These are phyloP conservation scores for Cornus suecica DNA, from an alignment of 148 eudicot genomes.

Conservation along the genomic window DNA sequence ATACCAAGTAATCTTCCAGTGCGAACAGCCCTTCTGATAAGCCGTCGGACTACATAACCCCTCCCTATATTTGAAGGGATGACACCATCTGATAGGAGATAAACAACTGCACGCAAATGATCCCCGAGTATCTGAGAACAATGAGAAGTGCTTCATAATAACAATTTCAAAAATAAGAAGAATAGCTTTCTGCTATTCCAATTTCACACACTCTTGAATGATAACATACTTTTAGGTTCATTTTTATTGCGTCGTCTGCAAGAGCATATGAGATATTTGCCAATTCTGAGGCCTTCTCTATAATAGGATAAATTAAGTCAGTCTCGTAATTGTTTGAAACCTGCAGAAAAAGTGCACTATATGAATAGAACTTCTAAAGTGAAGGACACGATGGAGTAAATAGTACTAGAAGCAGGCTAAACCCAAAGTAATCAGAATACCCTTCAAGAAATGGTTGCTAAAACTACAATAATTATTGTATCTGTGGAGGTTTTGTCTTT, in stretches of 20 bases:
- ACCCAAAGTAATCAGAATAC: background rate
- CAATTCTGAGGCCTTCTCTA: constrained; percentile 80
- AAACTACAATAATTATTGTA: background rate
- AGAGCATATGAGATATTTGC: constrained; percentile 68
- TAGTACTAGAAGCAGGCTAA: background rate
- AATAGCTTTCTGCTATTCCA: background rate
- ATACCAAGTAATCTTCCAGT: constrained; percentile 86
- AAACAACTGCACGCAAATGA: constrained; percentile 91
- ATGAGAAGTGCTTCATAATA: background rate
- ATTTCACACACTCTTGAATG: constrained; percentile 1
- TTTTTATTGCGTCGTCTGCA: constrained; percentile 70
- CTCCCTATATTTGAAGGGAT: constrained; percentile 92
- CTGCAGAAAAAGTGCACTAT: constrained; percentile 41
- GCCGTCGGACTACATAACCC: constrained; percentile 89
- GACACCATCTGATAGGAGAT: constrained; percentile 95
- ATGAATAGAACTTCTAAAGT: constrained; percentile 9
- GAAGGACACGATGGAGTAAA: background rate
- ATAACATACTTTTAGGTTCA: constrained; percentile 70
- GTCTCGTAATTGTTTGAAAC: constrained; percentile 96
- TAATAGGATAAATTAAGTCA: constrained; percentile 84
- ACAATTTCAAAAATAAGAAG: constrained; percentile 10
- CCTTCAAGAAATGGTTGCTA: background rate
- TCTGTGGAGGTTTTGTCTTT: background rate
- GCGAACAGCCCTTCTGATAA: constrained; percentile 91
- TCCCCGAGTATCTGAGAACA: constrained; percentile 81